Percentiles rank a stretch among this genome's conserved stretches.
Evolutionary conservation across 2,329 filamentous ascomycete genomes (phyloP).

Genomic region (Xylariaceae sp.): DNA sequence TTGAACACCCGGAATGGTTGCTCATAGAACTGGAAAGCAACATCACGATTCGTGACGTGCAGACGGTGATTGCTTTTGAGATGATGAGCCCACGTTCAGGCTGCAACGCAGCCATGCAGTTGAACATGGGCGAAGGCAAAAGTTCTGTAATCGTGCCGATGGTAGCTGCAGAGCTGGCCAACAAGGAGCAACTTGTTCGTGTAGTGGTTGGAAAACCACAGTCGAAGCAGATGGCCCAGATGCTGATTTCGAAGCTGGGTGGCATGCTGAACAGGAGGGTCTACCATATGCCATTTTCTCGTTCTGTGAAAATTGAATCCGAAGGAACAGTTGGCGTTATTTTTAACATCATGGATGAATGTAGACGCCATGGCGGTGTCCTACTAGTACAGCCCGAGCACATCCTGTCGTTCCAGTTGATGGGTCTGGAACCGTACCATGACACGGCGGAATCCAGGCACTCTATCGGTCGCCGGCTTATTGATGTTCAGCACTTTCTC

Average conservation of each 20-base stretch:
- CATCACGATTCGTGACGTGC: constrained; percentile 10
- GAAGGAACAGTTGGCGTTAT: constrained; percentile 40
- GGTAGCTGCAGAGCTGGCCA: constrained; percentile 41
- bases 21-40: constrained; percentile 11
- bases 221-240: constrained; percentile 52
- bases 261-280: constrained; percentile 49
- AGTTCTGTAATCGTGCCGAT: constrained; percentile 54
- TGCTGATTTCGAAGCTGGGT: constrained; percentile 50
- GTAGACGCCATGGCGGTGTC: constrained; percentile 47
- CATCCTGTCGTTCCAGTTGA: constrained; percentile 57
- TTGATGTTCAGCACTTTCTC: constrained; percentile 39
- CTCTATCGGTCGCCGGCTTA: constrained; percentile 32
- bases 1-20: constrained; percentile 11
- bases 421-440: constrained; percentile 48
- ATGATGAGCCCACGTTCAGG: constrained; percentile 7
- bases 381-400: constrained; percentile 61
- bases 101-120: constrained; percentile 6
- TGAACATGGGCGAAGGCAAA: constrained; percentile 37
- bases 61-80: constrained; percentile 1
- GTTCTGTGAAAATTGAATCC: constrained; percentile 34
- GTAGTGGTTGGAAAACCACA: constrained; percentile 54
- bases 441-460: constrained; percentile 29
- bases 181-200: constrained; percentile 43
- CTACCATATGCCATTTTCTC: constrained; percentile 53
- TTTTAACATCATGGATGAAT: constrained; percentile 38